Conservation (phyloP, 2,329 filamentous ascomycete species). For the Acrodontium crateriforme region DNA sequence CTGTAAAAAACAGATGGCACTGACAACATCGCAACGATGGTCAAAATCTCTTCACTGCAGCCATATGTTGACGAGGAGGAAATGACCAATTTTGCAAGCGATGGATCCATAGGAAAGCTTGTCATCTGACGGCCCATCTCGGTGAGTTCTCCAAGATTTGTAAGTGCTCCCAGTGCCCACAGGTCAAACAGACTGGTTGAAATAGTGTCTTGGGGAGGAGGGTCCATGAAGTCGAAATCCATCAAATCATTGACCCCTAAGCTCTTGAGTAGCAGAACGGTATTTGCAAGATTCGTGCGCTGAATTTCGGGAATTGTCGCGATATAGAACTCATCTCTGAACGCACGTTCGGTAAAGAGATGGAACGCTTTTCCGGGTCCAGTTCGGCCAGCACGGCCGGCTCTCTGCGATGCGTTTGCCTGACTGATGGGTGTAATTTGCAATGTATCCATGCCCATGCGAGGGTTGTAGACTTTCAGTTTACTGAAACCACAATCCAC, state of each 20-base stretch:
- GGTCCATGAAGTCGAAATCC: constrained; percentile 99
- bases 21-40: constrained; percentile 94
- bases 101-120: constrained; percentile 94
- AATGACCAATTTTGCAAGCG: constrained; percentile 86
- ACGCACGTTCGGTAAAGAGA: constrained; percentile 86
- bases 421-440: constrained; percentile 97
- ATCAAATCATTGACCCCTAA: constrained; percentile 86
- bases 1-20: constrained; percentile 95
- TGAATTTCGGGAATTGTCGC: constrained; percentile 97
- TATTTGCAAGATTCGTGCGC: constrained; percentile 88
- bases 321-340: constrained; percentile 89
- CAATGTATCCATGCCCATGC: constrained; percentile 98
- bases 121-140: constrained; percentile 85
- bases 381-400: constrained; percentile 84
- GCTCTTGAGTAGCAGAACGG: constrained; percentile 84
- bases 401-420: constrained; percentile 85
- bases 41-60: constrained; percentile 95
- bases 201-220: constrained; percentile 93
- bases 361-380: constrained; percentile 92
- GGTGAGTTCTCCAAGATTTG: constrained; percentile 88
- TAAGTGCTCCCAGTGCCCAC: constrained; percentile 85
- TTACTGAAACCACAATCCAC: constrained; percentile 95
- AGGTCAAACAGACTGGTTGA: constrained; percentile 94
- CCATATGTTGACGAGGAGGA: constrained; percentile 61
- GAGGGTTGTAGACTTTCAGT: constrained; percentile 95